A percentile compares a stretch with the other conserved stretches of the same genome.
These are phyloP conservation scores for Cladobotryum mycophilum DNA, from an alignment of 2,329 filamentous ascomycete species.

Conservation along the genomic window DNA sequence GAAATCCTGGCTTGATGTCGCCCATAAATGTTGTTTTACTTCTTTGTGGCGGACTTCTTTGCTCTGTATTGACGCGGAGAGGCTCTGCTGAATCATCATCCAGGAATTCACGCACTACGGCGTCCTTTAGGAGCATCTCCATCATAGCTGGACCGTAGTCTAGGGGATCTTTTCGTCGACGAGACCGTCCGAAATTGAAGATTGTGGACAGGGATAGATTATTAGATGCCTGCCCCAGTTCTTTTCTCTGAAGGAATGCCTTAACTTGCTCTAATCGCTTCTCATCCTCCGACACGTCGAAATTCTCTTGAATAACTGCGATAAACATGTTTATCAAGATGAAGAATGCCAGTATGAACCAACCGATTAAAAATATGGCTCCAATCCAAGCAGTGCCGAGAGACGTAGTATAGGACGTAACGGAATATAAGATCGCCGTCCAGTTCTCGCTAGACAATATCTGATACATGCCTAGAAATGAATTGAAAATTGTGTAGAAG, in stretches of 20 bases:
- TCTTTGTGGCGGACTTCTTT: conserved; percentile 26
- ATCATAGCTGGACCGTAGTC: conserved; percentile 88
- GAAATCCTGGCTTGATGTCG: conserved; percentile 48
- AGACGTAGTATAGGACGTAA: conserved; percentile 60
- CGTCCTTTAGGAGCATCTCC: conserved; percentile 95
- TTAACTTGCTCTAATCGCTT: conserved; percentile 96
- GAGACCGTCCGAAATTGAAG: conserved; percentile 55
- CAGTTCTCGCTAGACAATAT: conserved; percentile 94
- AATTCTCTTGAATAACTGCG: conserved; percentile 99
- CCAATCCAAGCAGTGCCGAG: conserved; percentile 85
- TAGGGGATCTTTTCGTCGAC: conserved; percentile 67
- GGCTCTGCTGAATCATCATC: conserved; percentile 57
- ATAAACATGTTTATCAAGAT: conserved; percentile 99
- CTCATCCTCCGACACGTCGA: conserved; percentile 96
- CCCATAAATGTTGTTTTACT: conserved; percentile 31
- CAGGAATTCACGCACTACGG: conserved; percentile 89
- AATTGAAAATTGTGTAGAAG: conserved; percentile 89
- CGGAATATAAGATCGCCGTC: conserved; percentile 80
- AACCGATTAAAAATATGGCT: conserved; percentile 82
- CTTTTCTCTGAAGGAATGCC: conserved; percentile 86
- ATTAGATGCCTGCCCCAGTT: conserved; percentile 64
- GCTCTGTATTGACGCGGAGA: conserved; percentile 22
- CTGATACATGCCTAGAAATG: conserved; percentile 97
- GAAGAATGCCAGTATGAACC: conserved; percentile 94
- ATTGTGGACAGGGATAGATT: conserved; percentile 73